Base-by-base conservation (phyloP, 805 yeast species). In the Kuraishia piskuri region DNA sequence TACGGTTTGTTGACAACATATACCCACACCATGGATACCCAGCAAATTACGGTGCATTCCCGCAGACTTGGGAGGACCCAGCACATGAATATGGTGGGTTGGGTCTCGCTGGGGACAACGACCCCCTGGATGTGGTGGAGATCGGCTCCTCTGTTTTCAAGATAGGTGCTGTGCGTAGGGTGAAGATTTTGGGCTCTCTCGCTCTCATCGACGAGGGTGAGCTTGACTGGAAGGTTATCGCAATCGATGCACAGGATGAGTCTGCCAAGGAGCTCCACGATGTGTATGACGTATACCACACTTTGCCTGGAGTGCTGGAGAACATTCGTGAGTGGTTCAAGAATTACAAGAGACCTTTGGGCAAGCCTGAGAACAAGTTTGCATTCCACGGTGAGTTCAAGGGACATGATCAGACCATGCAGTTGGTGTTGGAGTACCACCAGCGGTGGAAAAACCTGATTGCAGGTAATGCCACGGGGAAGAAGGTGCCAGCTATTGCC, bases 61-160 rank as follows among this genome's bases (percentile, higher is more conserved):
- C 96, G 19, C 96, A 88, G 73, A 92, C 98, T 2, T 92, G 98
- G 98, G 99, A 92, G 70, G 96, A 94, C 65, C 95, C 96, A n/a
- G 80, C 84, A 55, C 73, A 72, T 52, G 63, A 59, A 53, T 74
- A 68, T 51, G 61, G 70, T 61, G 66, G 37, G 57, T 53, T 70
- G 26, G 76, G 67, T 55, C 68, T 78, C 37, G 69, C 70, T 56
- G 99, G 99, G 56, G 99, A 92, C 71, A 88, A 90, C 65, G 99
- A 92, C 69, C 99, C 99, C 2, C 73, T 92, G 57, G 99, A 92
- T 65, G 91, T 91, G 49, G 84, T 96, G 65, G 99, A 92, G 63
- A 89, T 92, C 55, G 96, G 96, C 21, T 73, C 79, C 48, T 59
- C 64, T 9, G 62, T 73, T 50, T 63, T 68, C 68, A 50, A 66